A percentile compares a stretch with the other conserved stretches of the same genome.
phyloP scores from a whole-genome alignment of 1,139 yeast species.

The Pneumocystis canis region DNA sequence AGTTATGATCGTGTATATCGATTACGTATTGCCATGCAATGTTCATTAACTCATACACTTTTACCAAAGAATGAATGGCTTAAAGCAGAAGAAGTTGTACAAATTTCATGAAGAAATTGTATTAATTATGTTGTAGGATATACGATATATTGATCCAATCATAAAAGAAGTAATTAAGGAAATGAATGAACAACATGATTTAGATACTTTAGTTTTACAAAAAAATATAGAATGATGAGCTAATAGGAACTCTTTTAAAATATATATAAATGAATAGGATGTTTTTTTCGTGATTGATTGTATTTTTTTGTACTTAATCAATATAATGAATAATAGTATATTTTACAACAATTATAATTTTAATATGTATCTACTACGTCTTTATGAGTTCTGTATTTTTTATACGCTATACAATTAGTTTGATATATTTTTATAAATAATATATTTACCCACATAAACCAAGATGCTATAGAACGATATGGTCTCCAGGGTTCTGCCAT shows the following conservation, averaged over 20 bases:
- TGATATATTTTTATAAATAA: not conserved
- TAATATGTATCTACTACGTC: not conserved
- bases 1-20: constrained; percentile 85
- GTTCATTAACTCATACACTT: constrained; percentile 67
- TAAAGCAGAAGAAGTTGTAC: constrained; percentile 52
- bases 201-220: constrained; percentile 10
- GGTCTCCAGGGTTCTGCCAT: constrained; percentile 52
- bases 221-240: not conserved
- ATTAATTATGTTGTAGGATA: constrained; percentile 24
- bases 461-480: constrained; percentile 52
- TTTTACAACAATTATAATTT: not conserved
- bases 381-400: not conserved
- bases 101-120: not conserved
- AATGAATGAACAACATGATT: constrained; percentile 11
- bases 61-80: constrained; percentile 69
- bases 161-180: constrained; percentile 9
- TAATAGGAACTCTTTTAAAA: not conserved
- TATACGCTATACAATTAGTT: not conserved
- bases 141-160: constrained; percentile 61
- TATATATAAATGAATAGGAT: too few species aligned
- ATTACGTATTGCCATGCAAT: constrained; percentile 81
- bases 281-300: not conserved
- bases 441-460: constrained; percentile 45
- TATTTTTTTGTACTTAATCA: not conserved
- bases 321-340: not conserved